Evolutionary conservation across 306 rosid species (phyloP), one percentile per base, ranked within the genome.

Genomic region (Alnus rubra): DNA sequence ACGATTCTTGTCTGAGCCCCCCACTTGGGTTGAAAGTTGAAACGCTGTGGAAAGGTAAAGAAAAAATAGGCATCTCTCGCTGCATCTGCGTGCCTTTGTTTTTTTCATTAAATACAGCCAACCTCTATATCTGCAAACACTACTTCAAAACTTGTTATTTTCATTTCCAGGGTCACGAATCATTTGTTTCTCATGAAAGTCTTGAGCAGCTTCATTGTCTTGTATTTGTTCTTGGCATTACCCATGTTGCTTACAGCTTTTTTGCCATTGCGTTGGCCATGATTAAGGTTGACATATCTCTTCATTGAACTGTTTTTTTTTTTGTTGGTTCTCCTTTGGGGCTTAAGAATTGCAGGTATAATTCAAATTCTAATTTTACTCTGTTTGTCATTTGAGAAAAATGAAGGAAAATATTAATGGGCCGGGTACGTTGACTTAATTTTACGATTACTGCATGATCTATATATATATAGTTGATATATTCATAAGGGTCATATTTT

Each of bases 201-300:
- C 97, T 94, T 47, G 97, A 94, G 86, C 97, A 94, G 90, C 97
- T 94, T 82, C 98, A 94, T 79, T 92, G 94, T 35, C 87, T 91
- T 50, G 82, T 88, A 60, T 92, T 94, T 68, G 98, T 91, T 83
- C 97, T 94, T 4, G 98, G 95, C 11, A 44, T 91, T 67, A 94
- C 97, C 1, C 97, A 92, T 85, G 85, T 95, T 85, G 82, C 87
- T 35, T 95, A 92, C 78, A 95, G 96, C 86, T 86, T 92, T 78
- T 78, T 84, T 60, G 87, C 98, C 58, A 84, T 95, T 84, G 96
- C 87, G 58, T 52, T 92, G 80, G 91, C 98, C 84, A 84, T 88
- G 90, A 86, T 91, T 83, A 95, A 92, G 98, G 98, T 95, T 82
- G 51, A 67, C 69, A 12, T 59, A 60, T 45, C 75, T 75, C 74